These are phyloP conservation scores for Avena eriantha DNA, from an alignment of 176 grass and related monocot genomes.

Conservation along the genomic window DNA sequence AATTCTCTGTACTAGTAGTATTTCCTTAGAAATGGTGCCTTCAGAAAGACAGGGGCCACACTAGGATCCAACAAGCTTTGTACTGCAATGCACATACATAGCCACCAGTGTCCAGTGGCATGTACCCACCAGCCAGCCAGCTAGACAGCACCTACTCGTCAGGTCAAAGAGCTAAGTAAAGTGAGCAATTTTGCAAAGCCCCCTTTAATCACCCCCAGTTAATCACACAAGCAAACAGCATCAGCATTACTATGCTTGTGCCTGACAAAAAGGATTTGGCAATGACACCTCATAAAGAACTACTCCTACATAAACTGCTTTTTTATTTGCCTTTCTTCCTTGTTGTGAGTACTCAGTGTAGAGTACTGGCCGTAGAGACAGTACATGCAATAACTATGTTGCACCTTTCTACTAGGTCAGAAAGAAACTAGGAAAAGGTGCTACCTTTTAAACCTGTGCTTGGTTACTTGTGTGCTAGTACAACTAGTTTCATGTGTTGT, in stretches of 20 bases:
- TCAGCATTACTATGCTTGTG: not conserved
- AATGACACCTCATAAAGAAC: conserved; percentile 46
- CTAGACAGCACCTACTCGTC: conserved; percentile 28
- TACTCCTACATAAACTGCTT: conserved; percentile 32
- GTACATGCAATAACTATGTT: conserved; percentile 12
- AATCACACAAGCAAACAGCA: not conserved
- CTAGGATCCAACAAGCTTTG: conserved; percentile 46
- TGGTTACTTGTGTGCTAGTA: conserved; percentile 48
- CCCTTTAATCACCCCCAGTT: conserved; percentile 7
- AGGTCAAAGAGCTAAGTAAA: conserved; percentile 41
- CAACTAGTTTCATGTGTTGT: conserved; percentile 38
- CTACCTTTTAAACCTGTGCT: conserved; percentile 49
- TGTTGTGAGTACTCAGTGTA: conserved; percentile 17
- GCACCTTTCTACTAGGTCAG: conserved; percentile 52
- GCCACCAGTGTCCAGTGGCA: conserved; percentile 15
- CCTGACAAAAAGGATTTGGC: conserved; percentile 56
- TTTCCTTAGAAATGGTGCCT: conserved; percentile 54
- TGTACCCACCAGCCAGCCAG: conserved; percentile 22
- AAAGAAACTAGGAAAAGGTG: conserved; percentile 55
- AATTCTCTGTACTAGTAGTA: too few relatives aligned
- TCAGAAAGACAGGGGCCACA: conserved; percentile 35
- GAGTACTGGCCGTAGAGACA: not conserved
- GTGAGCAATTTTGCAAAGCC: conserved; percentile 29
- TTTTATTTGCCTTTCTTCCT: conserved; percentile 45
- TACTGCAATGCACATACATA: conserved; percentile 21